Conservation (phyloP, 2,329 filamentous ascomycete genomes). For the Aureobasidium leucospermi region DNA sequence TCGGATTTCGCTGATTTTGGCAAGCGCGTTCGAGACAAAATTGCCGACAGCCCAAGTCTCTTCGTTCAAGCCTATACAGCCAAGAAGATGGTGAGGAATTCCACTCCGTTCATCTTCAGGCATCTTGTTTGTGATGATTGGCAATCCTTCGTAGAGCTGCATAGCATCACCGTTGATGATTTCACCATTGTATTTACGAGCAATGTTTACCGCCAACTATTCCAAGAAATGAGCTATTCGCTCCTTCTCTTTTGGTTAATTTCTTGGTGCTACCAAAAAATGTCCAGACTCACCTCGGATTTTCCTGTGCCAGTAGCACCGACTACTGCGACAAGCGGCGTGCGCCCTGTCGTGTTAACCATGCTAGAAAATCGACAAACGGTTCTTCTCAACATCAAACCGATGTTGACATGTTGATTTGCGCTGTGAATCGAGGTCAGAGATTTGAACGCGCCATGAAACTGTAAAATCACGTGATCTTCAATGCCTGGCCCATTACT, state of each 20-base stretch:
- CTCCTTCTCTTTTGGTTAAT: neutral
- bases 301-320: constrained; percentile 92
- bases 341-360: neutral
- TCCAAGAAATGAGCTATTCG: neutral
- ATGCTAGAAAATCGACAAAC: constrained; percentile 10
- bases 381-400: constrained; percentile 9
- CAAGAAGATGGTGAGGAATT: constrained; percentile 81
- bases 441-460: neutral
- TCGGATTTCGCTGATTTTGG: constrained; percentile 69
- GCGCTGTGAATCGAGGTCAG: constrained; percentile 1
- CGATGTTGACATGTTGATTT: constrained; percentile 14
- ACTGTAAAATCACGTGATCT: constrained; percentile 1
- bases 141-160: constrained; percentile 89
- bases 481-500: neutral
- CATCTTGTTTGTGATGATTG: constrained; percentile 94
- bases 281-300: constrained; percentile 59
- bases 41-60: constrained; percentile 75
- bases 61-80: constrained; percentile 65
- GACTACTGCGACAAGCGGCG: constrained; percentile 49
- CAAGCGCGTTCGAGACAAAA: constrained; percentile 64
- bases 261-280: neutral
- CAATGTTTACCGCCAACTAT: constrained; percentile 84
- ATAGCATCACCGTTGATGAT: constrained; percentile 97
- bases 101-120: constrained; percentile 65
- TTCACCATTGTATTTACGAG: constrained; percentile 77